Conservation (phyloP, 495 filamentous ascomycete genomes). For the Cairneyella variabilis region DNA sequence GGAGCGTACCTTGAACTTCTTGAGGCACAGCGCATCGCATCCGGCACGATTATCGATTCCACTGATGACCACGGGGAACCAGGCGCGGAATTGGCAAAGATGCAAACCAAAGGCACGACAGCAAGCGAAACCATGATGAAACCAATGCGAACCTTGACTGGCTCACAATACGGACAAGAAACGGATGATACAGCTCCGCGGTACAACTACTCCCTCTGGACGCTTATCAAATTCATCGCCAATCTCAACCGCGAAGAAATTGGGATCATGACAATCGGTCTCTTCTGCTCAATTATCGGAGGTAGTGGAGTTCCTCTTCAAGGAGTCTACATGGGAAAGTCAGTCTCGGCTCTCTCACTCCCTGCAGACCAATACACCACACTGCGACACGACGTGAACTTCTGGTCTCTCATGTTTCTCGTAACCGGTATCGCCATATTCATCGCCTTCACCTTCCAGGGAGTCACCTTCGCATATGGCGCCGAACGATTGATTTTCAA, state of each 20-base stretch:
- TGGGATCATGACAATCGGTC: no score
- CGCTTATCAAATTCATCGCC: no score
- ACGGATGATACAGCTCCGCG: neutral
- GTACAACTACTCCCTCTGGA: no score
- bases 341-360: neutral
- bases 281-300: no score
- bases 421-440: slow-evolving; percentile 79
- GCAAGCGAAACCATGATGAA: neutral
- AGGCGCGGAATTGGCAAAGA: neutral
- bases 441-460: slow-evolving; percentile 60
- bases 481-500: slow-evolving; percentile 77
- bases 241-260: no score
- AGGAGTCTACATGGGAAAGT: no score
- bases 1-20: no score
- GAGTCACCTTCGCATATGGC: slow-evolving; percentile 71
- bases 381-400: slow-evolving; percentile 36
- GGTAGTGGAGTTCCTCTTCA: no score
- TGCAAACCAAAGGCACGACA: neutral
- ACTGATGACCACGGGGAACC: no score
- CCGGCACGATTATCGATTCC: no score
- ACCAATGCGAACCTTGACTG: neutral
- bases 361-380: neutral
- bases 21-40: no score
- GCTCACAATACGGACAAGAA: neutral
- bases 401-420: slow-evolving; percentile 89